Conservation (phyloP, 768 basidiomycete species). For the Tylopilus rubrobrunneus region DNA sequence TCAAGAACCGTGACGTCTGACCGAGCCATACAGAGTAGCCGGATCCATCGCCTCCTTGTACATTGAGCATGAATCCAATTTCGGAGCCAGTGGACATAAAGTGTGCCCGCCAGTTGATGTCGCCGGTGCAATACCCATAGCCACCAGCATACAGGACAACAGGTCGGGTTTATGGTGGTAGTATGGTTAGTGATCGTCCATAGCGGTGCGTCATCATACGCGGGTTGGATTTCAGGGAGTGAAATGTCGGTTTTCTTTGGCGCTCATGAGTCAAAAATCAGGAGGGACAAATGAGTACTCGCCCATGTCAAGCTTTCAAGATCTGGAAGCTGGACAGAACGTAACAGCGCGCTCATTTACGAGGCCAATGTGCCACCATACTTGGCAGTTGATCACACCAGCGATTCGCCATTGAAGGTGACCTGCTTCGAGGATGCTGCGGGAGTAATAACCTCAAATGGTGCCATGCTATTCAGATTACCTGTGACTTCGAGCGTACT, state of each 20-base stretch:
- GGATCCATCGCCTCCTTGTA: constrained; percentile 46
- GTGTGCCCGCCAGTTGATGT: constrained; percentile 49
- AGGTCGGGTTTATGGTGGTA: constrained; percentile 41
- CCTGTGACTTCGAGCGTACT: constrained; percentile 40
- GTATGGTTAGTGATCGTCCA: constrained; percentile 44
- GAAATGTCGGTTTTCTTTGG: constrained; percentile 23
- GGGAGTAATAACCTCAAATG: constrained; percentile 47
- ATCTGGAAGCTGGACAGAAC: constrained; percentile 16
- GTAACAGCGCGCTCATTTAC: constrained; percentile 10
- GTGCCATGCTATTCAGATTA: constrained; percentile 41
- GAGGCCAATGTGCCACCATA: constrained; percentile 41
- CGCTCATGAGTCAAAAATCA: background rate
- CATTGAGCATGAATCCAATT: constrained; percentile 37
- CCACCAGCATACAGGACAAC: constrained; percentile 46
- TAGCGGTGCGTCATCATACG: constrained; percentile 38
- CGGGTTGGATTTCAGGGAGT: constrained; percentile 35
- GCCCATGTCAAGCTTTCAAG: constrained; percentile 20
- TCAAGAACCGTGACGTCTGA: constrained; percentile 42
- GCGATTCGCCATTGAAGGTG: constrained; percentile 41
- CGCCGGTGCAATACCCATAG: constrained; percentile 50
- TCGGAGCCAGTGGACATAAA: constrained; percentile 46
- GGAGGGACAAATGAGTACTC: background rate
- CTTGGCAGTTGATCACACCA: constrained; percentile 33
- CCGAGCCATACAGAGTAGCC: constrained; percentile 50
- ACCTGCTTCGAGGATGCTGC: constrained; percentile 35